Base-by-base conservation (phyloP, 148 eudicot species). In the Polygonum aviculare region DNA sequence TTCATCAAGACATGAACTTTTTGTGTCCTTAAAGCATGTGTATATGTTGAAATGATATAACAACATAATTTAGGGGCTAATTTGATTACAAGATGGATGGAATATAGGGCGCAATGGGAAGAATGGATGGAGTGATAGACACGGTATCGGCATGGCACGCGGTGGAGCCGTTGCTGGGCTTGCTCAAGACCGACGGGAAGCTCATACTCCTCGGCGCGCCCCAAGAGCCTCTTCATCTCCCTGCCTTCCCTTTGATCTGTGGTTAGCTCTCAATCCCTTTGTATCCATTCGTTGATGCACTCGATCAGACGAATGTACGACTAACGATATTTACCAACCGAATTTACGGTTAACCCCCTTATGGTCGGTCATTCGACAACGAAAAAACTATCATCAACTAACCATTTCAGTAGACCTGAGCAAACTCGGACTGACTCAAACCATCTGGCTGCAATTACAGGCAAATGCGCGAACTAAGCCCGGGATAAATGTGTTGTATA, bases 91-190 rank as follows among this genome's bases (percentile, higher is more conserved):
- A 2, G 11, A 44, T 44, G 47, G 8, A 44, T 44, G 47, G n/a
- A 51, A 74, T 47, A 74, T 78, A 93, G 98, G 88, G 86, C 19
- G 82, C 82, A 80, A 75, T 49, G 11, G 89, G 97, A 81, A 85
- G 84, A n/a, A 77, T 94, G 54, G 98, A 94, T 54, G 88, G 87
- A 74, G 83, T 94, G 72, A 62, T 94, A 80, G 92, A 92, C 76
- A 94, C 98, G 0, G 97, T 94, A 3, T 84, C 98, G 18, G 98
- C 93, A 0, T 38, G 85, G 3, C 98, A 94, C 77, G 88, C 93
- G 0, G 87, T 94, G 65, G 97, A 93, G 52, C 86, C 96, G 1
- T 71, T 72, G 26, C 63, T 94, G 1, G 98, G 90, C 75, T 81
- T 94, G 44, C 83, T 92, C 55, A 92, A 92, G 85, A 86, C 88